These are phyloP conservation scores for Cytospora chrysosperma DNA, from an alignment of 2,329 filamentous ascomycete species.

Conservation along the genomic window DNA sequence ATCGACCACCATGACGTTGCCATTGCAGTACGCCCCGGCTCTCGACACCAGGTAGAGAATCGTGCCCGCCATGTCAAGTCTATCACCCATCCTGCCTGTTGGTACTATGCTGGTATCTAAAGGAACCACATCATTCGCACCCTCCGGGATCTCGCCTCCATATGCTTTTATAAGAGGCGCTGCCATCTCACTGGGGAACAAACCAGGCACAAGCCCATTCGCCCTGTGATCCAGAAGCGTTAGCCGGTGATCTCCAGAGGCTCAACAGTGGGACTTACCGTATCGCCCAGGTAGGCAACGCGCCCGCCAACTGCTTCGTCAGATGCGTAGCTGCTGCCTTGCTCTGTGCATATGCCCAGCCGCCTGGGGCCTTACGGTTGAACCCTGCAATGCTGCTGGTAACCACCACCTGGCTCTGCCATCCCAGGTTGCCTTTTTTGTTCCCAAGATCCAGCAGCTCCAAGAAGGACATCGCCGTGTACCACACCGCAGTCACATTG, in stretches of 20 bases:
- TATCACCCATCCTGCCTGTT: constrained; percentile 57
- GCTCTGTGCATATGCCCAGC: constrained; percentile 74
- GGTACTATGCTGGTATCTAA: constrained; percentile 50
- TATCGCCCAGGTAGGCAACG: constrained; percentile 62
- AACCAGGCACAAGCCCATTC: constrained; percentile 49
- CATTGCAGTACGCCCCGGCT: constrained; percentile 66
- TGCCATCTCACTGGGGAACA: constrained; percentile 63
- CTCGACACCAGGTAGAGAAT: constrained; percentile 64
- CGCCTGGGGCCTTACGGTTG: constrained; percentile 69
- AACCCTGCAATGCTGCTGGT: constrained; percentile 74
- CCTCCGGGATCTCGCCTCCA: constrained; percentile 35
- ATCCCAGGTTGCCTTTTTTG: constrained; percentile 55
- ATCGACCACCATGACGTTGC: constrained; percentile 60
- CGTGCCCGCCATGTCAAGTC: constrained; percentile 63
- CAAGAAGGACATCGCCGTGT: constrained; percentile 69
- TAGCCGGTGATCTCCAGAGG: neutral
- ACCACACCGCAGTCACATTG: constrained; percentile 72
- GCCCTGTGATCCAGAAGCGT: constrained; percentile 34
- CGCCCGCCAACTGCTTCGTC: constrained; percentile 68
- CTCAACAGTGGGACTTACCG: constrained; percentile 20
- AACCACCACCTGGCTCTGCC: constrained; percentile 62
- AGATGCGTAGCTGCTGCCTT: constrained; percentile 75
- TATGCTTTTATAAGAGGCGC: constrained; percentile 42
- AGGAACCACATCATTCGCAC: constrained; percentile 29
- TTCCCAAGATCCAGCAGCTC: constrained; percentile 66